Conservation (phyloP, 345 rosid genomes). For the Brassica rapa region DNA sequence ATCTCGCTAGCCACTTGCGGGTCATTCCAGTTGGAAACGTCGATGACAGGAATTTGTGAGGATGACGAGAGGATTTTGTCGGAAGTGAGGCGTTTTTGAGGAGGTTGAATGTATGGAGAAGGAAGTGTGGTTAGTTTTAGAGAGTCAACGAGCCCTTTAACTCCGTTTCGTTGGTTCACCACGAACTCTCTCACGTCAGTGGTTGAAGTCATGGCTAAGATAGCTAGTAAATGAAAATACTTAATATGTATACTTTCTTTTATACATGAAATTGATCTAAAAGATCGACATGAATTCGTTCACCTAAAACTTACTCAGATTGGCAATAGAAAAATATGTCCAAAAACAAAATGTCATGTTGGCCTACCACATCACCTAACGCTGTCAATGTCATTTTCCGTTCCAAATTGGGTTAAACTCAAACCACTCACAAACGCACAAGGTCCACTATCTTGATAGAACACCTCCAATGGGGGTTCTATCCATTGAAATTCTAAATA, state of each 20-base stretch:
- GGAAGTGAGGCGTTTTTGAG: slow-evolving; percentile 40
- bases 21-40: slow-evolving; percentile 36
- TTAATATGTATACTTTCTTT: neutral
- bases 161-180: slow-evolving; percentile 46
- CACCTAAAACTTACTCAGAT: neutral
- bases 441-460: too few species aligned
- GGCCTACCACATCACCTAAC: neutral
- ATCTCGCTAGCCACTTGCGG: slow-evolving; percentile 23
- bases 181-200: slow-evolving; percentile 42
- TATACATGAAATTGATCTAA: neutral
- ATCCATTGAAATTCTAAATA: too few species aligned
- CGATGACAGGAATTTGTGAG: slow-evolving; percentile 34
- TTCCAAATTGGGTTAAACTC: too few species aligned
- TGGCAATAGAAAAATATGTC: neutral
- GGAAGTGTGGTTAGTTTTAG: slow-evolving; percentile 40
- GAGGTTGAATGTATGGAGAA: slow-evolving; percentile 42
- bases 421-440: too few species aligned
- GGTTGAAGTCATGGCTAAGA: neutral
- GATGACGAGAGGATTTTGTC: slow-evolving; percentile 31
- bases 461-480: too few species aligned
- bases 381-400: too few species aligned
- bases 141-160: slow-evolving; percentile 47
- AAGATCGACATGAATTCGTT: neutral
- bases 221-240: neutral
- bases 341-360: neutral